A percentile compares a stretch with the other conserved stretches of the same genome.
These are phyloP conservation scores for Cladorrhinum sp. DNA, from an alignment of 2,329 filamentous ascomycete genomes.

Conservation along the genomic window DNA sequence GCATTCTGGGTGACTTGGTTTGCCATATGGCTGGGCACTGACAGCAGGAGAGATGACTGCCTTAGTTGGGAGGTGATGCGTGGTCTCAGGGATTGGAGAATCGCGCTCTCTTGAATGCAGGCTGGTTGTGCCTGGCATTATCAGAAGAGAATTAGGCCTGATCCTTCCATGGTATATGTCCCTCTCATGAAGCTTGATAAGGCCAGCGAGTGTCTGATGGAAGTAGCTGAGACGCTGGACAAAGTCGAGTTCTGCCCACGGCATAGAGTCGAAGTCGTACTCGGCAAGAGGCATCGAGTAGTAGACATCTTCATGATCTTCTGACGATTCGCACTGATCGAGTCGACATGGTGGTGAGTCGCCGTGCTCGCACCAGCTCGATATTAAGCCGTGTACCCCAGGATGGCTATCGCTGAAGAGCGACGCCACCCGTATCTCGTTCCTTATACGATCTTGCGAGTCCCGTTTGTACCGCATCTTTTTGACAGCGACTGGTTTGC, in stretches of 20 bases:
- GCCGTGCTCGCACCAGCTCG: slow-evolving; percentile 3
- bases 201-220: background rate
- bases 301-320: background rate
- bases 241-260: background rate
- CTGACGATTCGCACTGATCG: background rate
- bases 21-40: background rate
- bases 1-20: background rate
- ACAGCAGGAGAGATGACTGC: background rate
- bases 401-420: background rate
- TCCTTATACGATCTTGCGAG: background rate
- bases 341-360: slow-evolving; percentile 1
- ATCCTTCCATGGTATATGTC: background rate
- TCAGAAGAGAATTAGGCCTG: background rate
- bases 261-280: slow-evolving; percentile 1
- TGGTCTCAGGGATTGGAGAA: background rate
- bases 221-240: background rate
- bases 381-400: background rate
- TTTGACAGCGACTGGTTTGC: background rate
- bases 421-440: background rate
- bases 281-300: background rate
- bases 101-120: background rate
- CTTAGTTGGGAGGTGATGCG: background rate
- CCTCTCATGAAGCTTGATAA: background rate
- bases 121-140: background rate
- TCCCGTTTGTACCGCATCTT: background rate